Evolutionary conservation across 176 grass and related monocot species (phyloP).

Genomic region (Phoenix dactylifera): DNA sequence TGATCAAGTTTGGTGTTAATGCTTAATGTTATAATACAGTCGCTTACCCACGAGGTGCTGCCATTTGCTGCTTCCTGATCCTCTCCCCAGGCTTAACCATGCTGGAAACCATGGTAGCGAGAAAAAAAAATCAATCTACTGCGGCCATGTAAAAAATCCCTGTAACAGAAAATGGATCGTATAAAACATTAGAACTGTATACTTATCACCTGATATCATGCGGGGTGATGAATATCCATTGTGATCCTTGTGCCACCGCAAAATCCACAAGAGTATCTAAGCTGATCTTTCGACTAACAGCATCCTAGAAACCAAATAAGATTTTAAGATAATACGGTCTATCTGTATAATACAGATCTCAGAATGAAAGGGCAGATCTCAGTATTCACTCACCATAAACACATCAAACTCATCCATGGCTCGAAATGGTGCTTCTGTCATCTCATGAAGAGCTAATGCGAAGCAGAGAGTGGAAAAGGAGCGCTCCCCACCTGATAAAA

Average conservation of each 20-base stretch:
- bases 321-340: too few relatives aligned
- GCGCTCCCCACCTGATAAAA: slow-evolving; percentile 67
- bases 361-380: neutral
- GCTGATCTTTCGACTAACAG: slow-evolving; percentile 89
- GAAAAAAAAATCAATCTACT: too few relatives aligned
- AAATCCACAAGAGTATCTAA: slow-evolving; percentile 89
- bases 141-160: too few relatives aligned
- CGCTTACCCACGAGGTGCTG: slow-evolving; percentile 56
- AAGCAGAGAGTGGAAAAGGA: slow-evolving; percentile 98
- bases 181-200: too few relatives aligned
- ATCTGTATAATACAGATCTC: too few relatives aligned
- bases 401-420: slow-evolving; percentile 99
- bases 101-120: slow-evolving; percentile 26
- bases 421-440: slow-evolving; percentile 91
- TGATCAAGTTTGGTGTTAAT: too few relatives aligned
- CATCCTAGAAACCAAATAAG: slow-evolving; percentile 53
- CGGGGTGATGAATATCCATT: slow-evolving; percentile 95
- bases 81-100: slow-evolving; percentile 75
- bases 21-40: too few relatives aligned
- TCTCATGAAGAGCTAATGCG: slow-evolving; percentile 94
- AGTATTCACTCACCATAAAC: slow-evolving; percentile 58
- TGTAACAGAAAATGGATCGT: too few relatives aligned
- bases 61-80: slow-evolving; percentile 94
- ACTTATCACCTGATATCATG: slow-evolving; percentile 78
- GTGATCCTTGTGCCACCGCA: slow-evolving; percentile 64